Evolutionary conservation across 2,329 filamentous ascomycete species (phyloP).

Genomic region (Xylaria sp.): DNA sequence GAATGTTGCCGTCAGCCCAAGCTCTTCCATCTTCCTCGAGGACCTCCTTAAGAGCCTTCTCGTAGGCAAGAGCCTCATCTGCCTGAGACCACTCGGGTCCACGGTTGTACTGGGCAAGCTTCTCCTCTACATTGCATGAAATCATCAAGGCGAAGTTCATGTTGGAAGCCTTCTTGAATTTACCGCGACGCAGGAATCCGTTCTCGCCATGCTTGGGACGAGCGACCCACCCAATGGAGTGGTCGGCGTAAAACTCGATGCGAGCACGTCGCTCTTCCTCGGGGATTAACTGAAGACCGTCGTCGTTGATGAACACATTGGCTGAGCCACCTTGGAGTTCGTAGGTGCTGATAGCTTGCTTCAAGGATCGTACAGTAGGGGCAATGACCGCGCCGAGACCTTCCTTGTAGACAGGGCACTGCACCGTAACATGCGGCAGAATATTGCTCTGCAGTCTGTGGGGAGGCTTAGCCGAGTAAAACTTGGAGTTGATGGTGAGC

Average conservation of each 20-base stretch:
- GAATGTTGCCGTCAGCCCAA: slow-evolving; percentile 70
- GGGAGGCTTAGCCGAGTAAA: slow-evolving; percentile 79
- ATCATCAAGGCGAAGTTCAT: slow-evolving; percentile 78
- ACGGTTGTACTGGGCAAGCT: slow-evolving; percentile 60
- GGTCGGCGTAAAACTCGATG: slow-evolving; percentile 75
- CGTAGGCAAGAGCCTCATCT: slow-evolving; percentile 63
- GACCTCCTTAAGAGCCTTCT: slow-evolving; percentile 60
- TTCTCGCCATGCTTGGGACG: slow-evolving; percentile 72
- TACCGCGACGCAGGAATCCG: slow-evolving; percentile 67
- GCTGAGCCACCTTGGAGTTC: slow-evolving; percentile 82
- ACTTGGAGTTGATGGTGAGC: slow-evolving; percentile 80
- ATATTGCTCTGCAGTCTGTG: slow-evolving; percentile 66
- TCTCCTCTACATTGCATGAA: slow-evolving; percentile 71
- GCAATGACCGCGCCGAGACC: slow-evolving; percentile 79
- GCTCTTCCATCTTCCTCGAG: slow-evolving; percentile 65
- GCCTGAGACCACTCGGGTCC: slow-evolving; percentile 56
- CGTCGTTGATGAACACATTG: slow-evolving; percentile 82
- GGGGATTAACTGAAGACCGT: slow-evolving; percentile 75
- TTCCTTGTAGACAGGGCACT: slow-evolving; percentile 91
- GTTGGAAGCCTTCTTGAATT: slow-evolving; percentile 80
- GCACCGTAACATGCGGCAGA: slow-evolving; percentile 81
- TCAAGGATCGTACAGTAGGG: slow-evolving; percentile 81
- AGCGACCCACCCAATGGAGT: slow-evolving; percentile 76
- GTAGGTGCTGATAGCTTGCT: slow-evolving; percentile 80
- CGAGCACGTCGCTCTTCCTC: slow-evolving; percentile 71